Evolutionary conservation across 2,329 filamentous ascomycete genomes (phyloP), one percentile per base, ranked within the genome.

Genomic region (Pseudophaeomoniella oleicola): DNA sequence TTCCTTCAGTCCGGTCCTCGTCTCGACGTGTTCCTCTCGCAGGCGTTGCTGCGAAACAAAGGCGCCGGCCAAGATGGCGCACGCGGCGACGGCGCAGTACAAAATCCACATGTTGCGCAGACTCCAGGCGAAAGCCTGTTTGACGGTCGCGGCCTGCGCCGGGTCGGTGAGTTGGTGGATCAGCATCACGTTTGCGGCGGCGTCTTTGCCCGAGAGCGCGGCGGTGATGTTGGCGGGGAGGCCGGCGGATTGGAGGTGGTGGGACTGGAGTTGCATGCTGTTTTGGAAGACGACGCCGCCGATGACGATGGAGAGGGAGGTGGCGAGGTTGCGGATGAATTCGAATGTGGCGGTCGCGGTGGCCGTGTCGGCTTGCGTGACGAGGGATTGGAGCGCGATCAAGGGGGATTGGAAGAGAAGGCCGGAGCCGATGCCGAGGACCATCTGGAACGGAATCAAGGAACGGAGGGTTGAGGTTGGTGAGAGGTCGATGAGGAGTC

Each of bases 301-400:
- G 18, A 76, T 53, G 16, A 77, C 73, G 39, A 77, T 63, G 6
- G 70, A 70, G 16, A 76, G 62, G 30, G 70, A 62, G 0, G 69
- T 69, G 3, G 68, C 64, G 22, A 78, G 57, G 46, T 73, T 70
- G 16, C 75, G 66, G 30, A 73, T 53, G 49, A 79, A 79, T 9
- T 63, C 60, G 48, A 75, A 76, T 2, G 72, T 75, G 0, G 72
- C 67, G 0, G 75, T 78, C 11, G 72, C 75, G 2, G 71, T 68
- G 2, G 74, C 75, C 0, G 55, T 58, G 17, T 73, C 64, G 3
- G 55, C 53, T 40, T 66, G 64, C 2, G 58, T 50, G 10, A 72
- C 66, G 11, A 59, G 58, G n/a, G 60, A 63, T 42, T 76, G 72
- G 1, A 76, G 52, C 1, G 71, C 69, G 18, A 76, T 64, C 11